phyloP scores from a whole-genome alignment of 768 basidiomycete genomes.

The Xerocomus spinulosus region DNA sequence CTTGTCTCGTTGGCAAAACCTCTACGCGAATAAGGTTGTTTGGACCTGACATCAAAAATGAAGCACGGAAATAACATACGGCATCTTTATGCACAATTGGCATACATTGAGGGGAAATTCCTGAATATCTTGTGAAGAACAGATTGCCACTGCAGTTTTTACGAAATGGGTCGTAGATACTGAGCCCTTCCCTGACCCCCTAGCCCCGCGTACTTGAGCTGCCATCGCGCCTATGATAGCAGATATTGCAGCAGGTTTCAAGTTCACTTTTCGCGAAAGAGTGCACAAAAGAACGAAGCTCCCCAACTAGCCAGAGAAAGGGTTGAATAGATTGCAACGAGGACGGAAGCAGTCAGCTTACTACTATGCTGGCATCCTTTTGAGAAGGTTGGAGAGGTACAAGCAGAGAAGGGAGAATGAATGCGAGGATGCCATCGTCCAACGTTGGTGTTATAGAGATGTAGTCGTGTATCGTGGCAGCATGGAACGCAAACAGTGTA shows the following conservation, averaged over 20 bases:
- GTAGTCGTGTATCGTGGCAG: constrained; percentile 75
- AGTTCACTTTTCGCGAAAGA: constrained; percentile 59
- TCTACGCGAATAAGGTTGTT: constrained; percentile 27
- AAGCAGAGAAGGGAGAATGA: constrained; percentile 59
- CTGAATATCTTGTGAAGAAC: constrained; percentile 56
- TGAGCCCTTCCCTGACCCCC: constrained; percentile 19
- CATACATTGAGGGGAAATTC: constrained; percentile 37
- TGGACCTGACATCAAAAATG: not conserved
- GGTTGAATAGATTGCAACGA: not conserved
- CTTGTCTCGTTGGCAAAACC: constrained; percentile 45
- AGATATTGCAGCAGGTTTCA: constrained; percentile 57
- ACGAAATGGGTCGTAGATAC: constrained; percentile 57
- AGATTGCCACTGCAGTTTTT: constrained; percentile 61
- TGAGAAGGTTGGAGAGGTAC: constrained; percentile 47
- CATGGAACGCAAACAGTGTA: constrained; percentile 77
- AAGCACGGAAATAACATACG: constrained; percentile 37
- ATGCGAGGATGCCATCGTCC: constrained; percentile 63
- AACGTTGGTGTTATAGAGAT: constrained; percentile 53
- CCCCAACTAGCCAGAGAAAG: constrained; percentile 46
- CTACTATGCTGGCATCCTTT: constrained; percentile 48
- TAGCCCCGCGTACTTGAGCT: constrained; percentile 36
- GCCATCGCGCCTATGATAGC: constrained; percentile 54
- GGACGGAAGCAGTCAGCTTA: constrained; percentile 28
- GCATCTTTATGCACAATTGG: constrained; percentile 41
- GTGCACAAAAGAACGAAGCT: constrained; percentile 69